These are phyloP conservation scores for Thymus quinquecostatus DNA, from an alignment of 257 asterid species.

Conservation along the genomic window DNA sequence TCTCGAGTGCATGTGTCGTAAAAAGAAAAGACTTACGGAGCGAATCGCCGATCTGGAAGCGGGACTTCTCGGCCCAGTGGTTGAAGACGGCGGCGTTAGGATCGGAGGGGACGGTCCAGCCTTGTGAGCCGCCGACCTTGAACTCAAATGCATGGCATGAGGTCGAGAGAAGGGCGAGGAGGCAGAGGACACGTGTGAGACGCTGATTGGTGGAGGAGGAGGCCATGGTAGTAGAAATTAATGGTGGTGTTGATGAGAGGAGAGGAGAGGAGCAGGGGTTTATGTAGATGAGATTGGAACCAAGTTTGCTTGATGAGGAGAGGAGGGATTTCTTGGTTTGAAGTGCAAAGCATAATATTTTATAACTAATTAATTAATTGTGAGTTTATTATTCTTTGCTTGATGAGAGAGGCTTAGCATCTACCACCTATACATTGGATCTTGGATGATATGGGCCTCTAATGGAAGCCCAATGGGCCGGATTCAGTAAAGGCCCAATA, in stretches of 20 bases:
- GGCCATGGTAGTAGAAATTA: too few relatives aligned
- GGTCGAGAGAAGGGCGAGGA: conserved; percentile 41
- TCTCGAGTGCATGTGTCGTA: too few relatives aligned
- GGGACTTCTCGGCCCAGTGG: conserved; percentile 53
- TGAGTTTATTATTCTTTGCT: too few relatives aligned
- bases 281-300: conserved; percentile 53
- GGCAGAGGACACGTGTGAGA: conserved; percentile 29
- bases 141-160: conserved; percentile 52
- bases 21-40: conserved; percentile 32
- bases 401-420: too few relatives aligned
- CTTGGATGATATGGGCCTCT: too few relatives aligned
- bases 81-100: conserved; percentile 49
- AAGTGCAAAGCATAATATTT: conserved; percentile 37
- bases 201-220: conserved; percentile 10
- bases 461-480: too few relatives aligned
- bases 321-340: conserved; percentile 52
- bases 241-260: neutral
- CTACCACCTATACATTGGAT: too few relatives aligned
- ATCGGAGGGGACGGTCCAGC: conserved; percentile 71
- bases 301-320: conserved; percentile 29
- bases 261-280: neutral
- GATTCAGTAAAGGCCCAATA: too few relatives aligned
- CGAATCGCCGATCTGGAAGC: conserved; percentile 58
- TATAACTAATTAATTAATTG: neutral
- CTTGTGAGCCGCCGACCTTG: conserved; percentile 68